Evolutionary conservation across 768 basidiomycete genomes (phyloP), one percentile per base, ranked within the genome.

Genomic region (Boletus huronensis): DNA sequence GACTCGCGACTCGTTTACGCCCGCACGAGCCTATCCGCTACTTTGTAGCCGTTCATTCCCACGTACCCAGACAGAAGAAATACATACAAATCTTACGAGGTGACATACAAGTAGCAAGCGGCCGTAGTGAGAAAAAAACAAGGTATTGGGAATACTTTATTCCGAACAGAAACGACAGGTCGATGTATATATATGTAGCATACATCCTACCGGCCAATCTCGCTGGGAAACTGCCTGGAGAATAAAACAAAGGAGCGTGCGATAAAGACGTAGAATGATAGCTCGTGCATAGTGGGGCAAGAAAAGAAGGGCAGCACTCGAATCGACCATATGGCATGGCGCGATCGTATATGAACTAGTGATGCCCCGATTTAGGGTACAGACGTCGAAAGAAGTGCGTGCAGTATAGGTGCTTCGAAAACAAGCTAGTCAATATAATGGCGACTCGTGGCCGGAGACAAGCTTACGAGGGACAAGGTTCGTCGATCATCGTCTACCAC

Each of bases 311-410:
- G 52, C 19, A 47, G 8, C 36, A 7, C 31, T 43, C 26, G 28
- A 42, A 60, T 53, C 58, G 46, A 46, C 43, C 32, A 3, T 28
- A 8, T 28, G 9, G 44, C 23, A 56, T 21, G 26, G 44, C 28
- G 16, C 49, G n/a, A n/a, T n/a, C n/a, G n/a, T n/a, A n/a, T n/a
- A n/a, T n/a, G n/a, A n/a, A n/a, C n/a, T n/a, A 44, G 19, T 19
- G 23, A 51, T 52, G 41, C 42, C 51, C 43, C 26, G 53, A 36
- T 51, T 61, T 64, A 55, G n/a, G 13, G 39, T 28, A 44, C 11
- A 40, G 32, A 28, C 29, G 38, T 44, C 21, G 16, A 47, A 35
- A 31, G 35, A 8, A 5, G 36, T 8, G 34, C 40, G 28, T 28
- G n/a, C n/a, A n/a, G n/a, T n/a, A n/a, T n/a, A 26, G 5, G 7